Evolutionary conservation across 495 filamentous ascomycete species (phyloP), one percentile per base, ranked within the genome.

Genomic region (Neurospora sp.): DNA sequence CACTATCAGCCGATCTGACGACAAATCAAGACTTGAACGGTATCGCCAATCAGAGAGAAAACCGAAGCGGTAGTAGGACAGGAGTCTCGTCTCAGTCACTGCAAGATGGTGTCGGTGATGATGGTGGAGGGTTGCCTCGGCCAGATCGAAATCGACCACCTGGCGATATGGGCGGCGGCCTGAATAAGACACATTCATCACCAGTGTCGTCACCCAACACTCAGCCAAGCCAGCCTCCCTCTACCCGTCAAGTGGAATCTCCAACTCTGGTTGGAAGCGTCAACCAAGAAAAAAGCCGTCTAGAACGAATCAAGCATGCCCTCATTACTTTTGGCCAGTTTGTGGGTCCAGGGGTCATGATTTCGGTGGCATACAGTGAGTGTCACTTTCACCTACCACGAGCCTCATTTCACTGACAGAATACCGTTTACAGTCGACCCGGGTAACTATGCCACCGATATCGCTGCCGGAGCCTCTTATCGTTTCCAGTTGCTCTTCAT

Each of bases 361-460:
- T 95, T 72, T 88, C 91, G 18, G 92, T 94, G 54, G 91, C 92
- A 23, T 86, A 86, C 76, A 86, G 85, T 85, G 75, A 72, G 82
- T 81, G 1, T 18, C 23, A 46, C 12, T 74, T 11, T 14, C 73
- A 11, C 37, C 59, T 69, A 23, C 35, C 42, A 77, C 79, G 20
- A 73, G 75, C 14, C 89, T 71, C 38, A 12, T 12, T 27, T 37
- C 1, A 37, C 27, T 69, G 20, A 71, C 59, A n/a, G 6, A 73
- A 27, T 6, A 69, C 54, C 3, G 23, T 16, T 23, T 31, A 0
- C 91, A 83, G 93, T 95, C 76, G 92, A 95, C 74, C 92, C 92
- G 9, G 92, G 92, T 70, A 96, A 96, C 81, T 95, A 95, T 81
- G 88, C 93, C 5, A 95, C 93, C 39, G 93, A 94, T 81, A 91